Percentiles rank a stretch among this genome's conserved stretches.
Evolutionary conservation across 345 rosid species (phyloP).

Genomic region (Populus euphratica): DNA sequence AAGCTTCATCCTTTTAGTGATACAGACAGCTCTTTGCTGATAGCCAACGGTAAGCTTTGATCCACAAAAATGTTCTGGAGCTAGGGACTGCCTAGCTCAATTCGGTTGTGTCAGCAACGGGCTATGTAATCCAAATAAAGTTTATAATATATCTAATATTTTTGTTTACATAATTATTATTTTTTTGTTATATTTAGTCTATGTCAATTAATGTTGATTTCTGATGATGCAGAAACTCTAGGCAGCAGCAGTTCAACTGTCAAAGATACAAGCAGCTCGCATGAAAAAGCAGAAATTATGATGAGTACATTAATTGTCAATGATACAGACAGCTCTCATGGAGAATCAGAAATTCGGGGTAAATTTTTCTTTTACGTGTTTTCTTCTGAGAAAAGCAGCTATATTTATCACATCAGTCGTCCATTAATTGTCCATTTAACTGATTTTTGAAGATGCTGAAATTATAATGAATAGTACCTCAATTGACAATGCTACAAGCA

Average conservation of each 20-base stretch:
- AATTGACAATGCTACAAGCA: neutral
- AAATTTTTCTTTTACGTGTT: neutral
- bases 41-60: neutral
- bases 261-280: neutral
- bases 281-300: neutral
- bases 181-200: neutral
- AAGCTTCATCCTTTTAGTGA: constrained; percentile 29
- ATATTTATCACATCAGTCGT: no score
- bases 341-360: neutral
- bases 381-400: neutral
- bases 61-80: neutral
- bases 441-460: neutral
- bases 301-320: neutral
- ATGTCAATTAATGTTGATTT: neutral
- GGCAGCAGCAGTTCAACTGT: neutral
- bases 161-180: neutral
- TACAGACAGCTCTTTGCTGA: constrained; percentile 12
- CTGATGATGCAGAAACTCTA: neutral
- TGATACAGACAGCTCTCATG: neutral
- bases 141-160: neutral
- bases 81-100: neutral
- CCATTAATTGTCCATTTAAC: neutral
- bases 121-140: neutral
- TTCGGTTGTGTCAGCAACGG: neutral
- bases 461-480: neutral